Base-by-base conservation (phyloP, 495 filamentous ascomycete genomes). In the Tuber microsphaerosporum region DNA sequence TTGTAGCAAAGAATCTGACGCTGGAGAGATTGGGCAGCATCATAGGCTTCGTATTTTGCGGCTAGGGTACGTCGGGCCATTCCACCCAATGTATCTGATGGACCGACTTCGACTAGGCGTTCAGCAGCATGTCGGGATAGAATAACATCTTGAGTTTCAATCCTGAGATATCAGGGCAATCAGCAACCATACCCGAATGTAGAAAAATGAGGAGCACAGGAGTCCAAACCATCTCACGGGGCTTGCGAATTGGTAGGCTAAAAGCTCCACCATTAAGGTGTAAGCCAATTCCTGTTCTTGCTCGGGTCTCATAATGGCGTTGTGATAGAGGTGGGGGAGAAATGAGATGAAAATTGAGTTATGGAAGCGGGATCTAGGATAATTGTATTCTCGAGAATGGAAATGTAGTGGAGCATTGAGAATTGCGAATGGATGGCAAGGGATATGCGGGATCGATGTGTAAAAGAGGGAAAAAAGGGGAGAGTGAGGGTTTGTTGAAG, bases 71-170 rank as follows among this genome's bases (percentile, higher is more conserved):
- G 89, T 86, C 94, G 95, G 70, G 95, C 95, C 95, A 99, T 99
- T 70, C 92, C 94, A 82, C 95, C 94, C 42, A 99, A 88, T 22
- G 95, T 99, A 84, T 99, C 95, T 77, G 94, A 94, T 14, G 95
- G 95, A 81, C 95, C 95, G 82, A 99, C 91, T 84, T 99, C 95
- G 77, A 99, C 95, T 78, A 99, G 94, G 78, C 96, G 90, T 87
- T 99, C 95, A 26, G 95, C 97, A 69, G 90, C 90, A 85, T 97
- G 94, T 84, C 97, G 94, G 68, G 90, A 94, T 68, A 99, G 92
- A 81, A 99, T 93, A 73, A 99, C 96, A 93, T 99, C 95, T 86
- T 99, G 95, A 12, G 95, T 98, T 86, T 98, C 95, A 84, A 99
- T 99, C 91, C 81, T 83, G 65, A 46, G 37, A 10, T 56, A 75